phyloP scores from a whole-genome alignment of 2,329 filamentous ascomycete species.

The Neophaeococcomyces aloes region DNA sequence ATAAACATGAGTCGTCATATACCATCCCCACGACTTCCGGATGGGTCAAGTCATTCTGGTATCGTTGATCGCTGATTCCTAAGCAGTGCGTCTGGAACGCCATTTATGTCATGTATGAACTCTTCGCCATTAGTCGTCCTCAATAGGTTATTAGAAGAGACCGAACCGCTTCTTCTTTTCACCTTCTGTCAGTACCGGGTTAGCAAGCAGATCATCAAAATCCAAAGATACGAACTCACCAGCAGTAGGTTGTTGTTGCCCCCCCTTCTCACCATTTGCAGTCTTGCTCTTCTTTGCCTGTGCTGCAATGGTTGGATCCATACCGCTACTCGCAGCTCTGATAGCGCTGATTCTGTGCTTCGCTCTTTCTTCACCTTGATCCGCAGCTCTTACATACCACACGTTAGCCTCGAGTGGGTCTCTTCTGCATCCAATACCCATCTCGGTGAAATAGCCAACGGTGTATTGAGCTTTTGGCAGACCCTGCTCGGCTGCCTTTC shows the following conservation, averaged over 20 bases:
- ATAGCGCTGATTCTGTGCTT: slow-evolving; percentile 81
- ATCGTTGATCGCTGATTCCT: too few relatives aligned
- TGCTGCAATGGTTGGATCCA: slow-evolving; percentile 25
- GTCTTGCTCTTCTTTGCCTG: slow-evolving; percentile 12
- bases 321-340: slow-evolving; percentile 61
- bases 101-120: too few relatives aligned
- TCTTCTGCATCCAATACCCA: slow-evolving; percentile 89
- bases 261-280: slow-evolving; percentile 12
- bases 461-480: slow-evolving; percentile 73
- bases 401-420: slow-evolving; percentile 96
- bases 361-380: slow-evolving; percentile 80
- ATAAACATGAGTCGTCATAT: too few relatives aligned
- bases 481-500: slow-evolving; percentile 76
- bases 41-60: too few relatives aligned
- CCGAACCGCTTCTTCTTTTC: slow-evolving; percentile 25
- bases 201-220: slow-evolving; percentile 6
- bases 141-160: slow-evolving; percentile 17
- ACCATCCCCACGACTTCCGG: too few relatives aligned
- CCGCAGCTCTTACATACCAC: slow-evolving; percentile 94
- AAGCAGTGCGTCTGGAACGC: too few relatives aligned
- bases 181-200: slow-evolving; percentile 12
- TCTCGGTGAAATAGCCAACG: slow-evolving; percentile 93
- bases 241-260: slow-evolving; percentile 15
- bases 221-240: slow-evolving; percentile 5
- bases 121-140: too few relatives aligned